Evolutionary conservation across 1,139 yeast species (phyloP).

Genomic region (Sugiyamaella pinicola): DNA sequence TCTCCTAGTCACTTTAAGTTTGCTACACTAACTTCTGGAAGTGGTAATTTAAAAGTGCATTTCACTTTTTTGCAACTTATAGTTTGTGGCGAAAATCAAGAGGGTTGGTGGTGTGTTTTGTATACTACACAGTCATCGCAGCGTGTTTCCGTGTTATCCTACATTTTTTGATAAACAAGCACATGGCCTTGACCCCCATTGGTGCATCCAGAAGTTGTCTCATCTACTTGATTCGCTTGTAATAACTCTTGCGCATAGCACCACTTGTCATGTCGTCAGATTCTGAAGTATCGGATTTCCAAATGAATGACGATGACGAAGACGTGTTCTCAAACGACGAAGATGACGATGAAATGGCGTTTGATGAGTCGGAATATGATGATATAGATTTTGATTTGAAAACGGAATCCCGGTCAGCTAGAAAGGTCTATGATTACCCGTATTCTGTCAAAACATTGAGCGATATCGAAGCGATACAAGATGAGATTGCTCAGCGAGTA

Average conservation of each 20-base stretch:
- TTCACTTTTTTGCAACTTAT: not conserved
- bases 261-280: conserved; percentile 18
- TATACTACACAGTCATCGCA: no score
- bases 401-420: conserved; percentile 21
- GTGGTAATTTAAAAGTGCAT: not conserved
- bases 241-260: no score
- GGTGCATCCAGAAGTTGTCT: no score
- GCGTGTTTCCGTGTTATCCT: no score
- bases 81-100: not conserved
- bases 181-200: no score
- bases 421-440: conserved; percentile 34
- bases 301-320: conserved; percentile 22
- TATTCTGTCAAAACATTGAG: conserved; percentile 37
- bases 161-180: no score
- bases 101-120: not conserved
- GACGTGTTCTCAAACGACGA: conserved; percentile 14
- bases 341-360: conserved; percentile 21
- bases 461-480: conserved; percentile 37
- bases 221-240: not conserved
- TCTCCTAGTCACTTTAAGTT: no score
- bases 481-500: conserved; percentile 37
- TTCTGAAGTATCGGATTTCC: conserved; percentile 16
- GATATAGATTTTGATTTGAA: conserved; percentile 16
- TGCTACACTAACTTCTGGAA: not conserved
- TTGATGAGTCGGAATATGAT: conserved; percentile 15